phyloP scores from a whole-genome alignment of 2,329 filamentous ascomycete genomes.

The Penicillium vulpinum region DNA sequence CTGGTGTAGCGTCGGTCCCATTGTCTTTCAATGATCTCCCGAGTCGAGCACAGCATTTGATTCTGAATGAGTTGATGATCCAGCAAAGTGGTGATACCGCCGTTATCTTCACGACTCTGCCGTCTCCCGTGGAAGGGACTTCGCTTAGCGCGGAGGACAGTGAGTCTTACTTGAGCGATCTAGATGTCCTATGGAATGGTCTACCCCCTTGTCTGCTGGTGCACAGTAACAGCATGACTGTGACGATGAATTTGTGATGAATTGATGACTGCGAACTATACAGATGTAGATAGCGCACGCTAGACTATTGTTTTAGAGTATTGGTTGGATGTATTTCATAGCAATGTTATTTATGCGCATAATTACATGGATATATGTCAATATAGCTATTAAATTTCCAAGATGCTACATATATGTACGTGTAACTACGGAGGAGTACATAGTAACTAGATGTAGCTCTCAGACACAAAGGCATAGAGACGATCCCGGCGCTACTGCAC shows the following conservation, averaged over 20 bases:
- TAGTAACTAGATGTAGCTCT: background rate
- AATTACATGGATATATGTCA: background rate
- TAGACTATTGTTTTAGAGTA: background rate
- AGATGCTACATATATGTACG: too few relatives aligned
- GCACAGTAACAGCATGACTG: slow-evolving; percentile 86
- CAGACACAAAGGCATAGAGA: slow-evolving; percentile 6
- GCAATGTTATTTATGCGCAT: background rate
- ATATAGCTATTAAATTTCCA: background rate
- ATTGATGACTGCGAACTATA: slow-evolving; percentile 12
- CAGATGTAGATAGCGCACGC: background rate
- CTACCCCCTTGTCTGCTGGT: slow-evolving; percentile 76
- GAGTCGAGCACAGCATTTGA: slow-evolving; percentile 79
- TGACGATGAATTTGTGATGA: slow-evolving; percentile 55
- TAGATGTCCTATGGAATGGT: slow-evolving; percentile 75
- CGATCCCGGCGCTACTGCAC: slow-evolving; percentile 13
- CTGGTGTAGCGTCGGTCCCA: slow-evolving; percentile 63
- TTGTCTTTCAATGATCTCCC: slow-evolving; percentile 85
- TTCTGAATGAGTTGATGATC: slow-evolving; percentile 80
- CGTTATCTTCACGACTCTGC: slow-evolving; percentile 79
- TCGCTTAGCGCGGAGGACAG: slow-evolving; percentile 68
- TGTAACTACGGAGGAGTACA: too few relatives aligned
- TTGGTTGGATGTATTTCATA: background rate
- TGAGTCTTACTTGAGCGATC: slow-evolving; percentile 71
- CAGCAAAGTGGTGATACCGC: slow-evolving; percentile 68
- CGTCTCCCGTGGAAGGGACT: slow-evolving; percentile 76